These are phyloP conservation scores for Geranium incanum DNA, from an alignment of 441 rosid genomes.

Conservation along the genomic window DNA sequence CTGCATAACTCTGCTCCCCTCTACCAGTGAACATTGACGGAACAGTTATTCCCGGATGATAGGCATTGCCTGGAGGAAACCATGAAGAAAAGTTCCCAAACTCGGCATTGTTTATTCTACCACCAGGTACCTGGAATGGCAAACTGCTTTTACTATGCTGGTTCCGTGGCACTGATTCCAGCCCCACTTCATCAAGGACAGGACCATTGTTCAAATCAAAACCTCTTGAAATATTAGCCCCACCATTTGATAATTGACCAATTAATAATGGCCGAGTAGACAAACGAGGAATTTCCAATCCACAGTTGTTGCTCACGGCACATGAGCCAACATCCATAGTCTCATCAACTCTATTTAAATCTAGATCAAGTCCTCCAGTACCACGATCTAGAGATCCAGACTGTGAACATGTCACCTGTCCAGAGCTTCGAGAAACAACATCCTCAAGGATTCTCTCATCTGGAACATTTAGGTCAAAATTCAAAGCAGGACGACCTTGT, in stretches of 20 bases:
- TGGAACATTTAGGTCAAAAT: conserved; percentile 19
- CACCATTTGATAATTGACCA: background rate
- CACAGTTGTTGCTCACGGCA: background rate
- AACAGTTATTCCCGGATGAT: conserved; percentile 10
- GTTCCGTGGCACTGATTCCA: conserved; percentile 14
- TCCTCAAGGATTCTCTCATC: conserved; percentile 17
- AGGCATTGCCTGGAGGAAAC: conserved; percentile 13
- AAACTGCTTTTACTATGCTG: conserved; percentile 11
- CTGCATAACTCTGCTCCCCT: conserved; percentile 19
- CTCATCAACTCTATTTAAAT: conserved; percentile 15
- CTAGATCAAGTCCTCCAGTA: conserved; percentile 20
- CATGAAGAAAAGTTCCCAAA: conserved; percentile 16
- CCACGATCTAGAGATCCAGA: conserved; percentile 8
- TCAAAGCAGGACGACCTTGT: conserved; percentile 15
- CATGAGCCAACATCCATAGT: conserved; percentile 7
- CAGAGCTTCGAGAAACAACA: conserved; percentile 11
- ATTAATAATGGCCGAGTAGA: background rate
- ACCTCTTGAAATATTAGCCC: background rate
- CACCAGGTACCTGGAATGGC: conserved; percentile 12
- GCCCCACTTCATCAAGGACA: conserved; percentile 9
- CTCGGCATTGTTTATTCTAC: conserved; percentile 11
- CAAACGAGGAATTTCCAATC: conserved; percentile 9
- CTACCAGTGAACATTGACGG: conserved; percentile 17
- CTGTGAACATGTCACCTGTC: background rate
- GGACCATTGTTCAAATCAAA: conserved; percentile 22